phyloP scores from a whole-genome alignment of 345 rosid species.

The Citrus inodora region DNA sequence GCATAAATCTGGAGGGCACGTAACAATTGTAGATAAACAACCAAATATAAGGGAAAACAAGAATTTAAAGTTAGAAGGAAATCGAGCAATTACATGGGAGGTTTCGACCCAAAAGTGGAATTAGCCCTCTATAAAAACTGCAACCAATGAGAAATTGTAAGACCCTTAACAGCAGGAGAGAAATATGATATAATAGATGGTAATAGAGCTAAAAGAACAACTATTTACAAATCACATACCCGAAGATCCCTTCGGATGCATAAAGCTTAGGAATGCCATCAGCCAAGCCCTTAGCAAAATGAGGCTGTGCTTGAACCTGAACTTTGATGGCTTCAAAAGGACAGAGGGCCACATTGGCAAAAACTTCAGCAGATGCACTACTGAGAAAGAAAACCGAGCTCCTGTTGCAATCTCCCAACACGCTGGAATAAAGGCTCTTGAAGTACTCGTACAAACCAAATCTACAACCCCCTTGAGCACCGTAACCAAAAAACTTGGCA shows the following conservation, averaged over 20 bases:
- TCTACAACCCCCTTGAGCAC: conserved; percentile 64
- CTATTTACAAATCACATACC: conserved; percentile 25
- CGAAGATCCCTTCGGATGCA: conserved; percentile 49
- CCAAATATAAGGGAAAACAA: neutral
- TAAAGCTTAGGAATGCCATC: conserved; percentile 58
- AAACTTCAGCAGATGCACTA: conserved; percentile 64
- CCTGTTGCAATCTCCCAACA: conserved; percentile 35
- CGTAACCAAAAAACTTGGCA: conserved; percentile 56
- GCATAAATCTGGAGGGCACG: neutral
- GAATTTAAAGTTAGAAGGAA: conserved; percentile 5
- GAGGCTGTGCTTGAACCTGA: conserved; percentile 55
- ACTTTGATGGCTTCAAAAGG: conserved; percentile 69
- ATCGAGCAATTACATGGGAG: conserved; percentile 40
- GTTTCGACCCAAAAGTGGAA: conserved; percentile 48
- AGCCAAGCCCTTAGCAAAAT: conserved; percentile 51
- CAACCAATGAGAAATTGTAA: conserved; percentile 17
- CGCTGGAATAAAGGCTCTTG: conserved; percentile 48
- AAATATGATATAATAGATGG: neutral
- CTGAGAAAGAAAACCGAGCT: conserved; percentile 57
- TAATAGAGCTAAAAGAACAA: neutral
- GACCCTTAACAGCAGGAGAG: neutral
- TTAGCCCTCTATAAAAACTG: conserved; percentile 50
- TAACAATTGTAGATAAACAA: neutral
- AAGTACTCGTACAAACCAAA: conserved; percentile 57
- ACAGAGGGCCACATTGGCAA: conserved; percentile 53